Percentiles rank a stretch among this genome's conserved stretches.
Evolutionary conservation across 805 yeast genomes (phyloP).

Genomic region (Nakazawaea wyomingensis): DNA sequence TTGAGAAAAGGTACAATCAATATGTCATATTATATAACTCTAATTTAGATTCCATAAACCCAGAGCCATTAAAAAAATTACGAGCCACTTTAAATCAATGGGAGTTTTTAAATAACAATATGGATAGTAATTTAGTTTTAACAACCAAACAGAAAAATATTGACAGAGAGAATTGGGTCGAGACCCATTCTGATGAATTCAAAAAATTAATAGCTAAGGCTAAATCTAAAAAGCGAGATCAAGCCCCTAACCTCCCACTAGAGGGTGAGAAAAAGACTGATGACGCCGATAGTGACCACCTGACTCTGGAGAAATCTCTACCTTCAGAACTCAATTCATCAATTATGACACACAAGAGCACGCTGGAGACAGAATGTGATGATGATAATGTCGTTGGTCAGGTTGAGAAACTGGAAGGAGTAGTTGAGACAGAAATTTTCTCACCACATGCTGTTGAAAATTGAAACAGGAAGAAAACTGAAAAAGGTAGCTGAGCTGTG

Average conservation of each 20-base stretch:
- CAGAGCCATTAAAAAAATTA: constrained; percentile 51
- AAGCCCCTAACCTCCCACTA: no score
- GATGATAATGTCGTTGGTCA: no score
- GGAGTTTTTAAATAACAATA: constrained; percentile 41
- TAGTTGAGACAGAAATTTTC: no score
- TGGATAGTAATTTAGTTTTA: constrained; percentile 18
- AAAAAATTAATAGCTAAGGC: constrained; percentile 23
- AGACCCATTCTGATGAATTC: constrained; percentile 35
- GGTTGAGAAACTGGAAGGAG: no score
- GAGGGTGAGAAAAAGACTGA: background rate
- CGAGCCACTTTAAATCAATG: constrained; percentile 55
- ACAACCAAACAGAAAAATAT: constrained; percentile 33
- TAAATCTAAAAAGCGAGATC: background rate
- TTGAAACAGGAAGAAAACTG: no score
- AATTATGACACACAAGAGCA: no score
- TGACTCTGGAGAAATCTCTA: no score
- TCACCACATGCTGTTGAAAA: no score
- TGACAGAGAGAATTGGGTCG: constrained; percentile 42
- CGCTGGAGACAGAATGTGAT: no score
- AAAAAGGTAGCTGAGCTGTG: no score
- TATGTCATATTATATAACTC: constrained; percentile 77
- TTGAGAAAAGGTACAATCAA: constrained; percentile 72
- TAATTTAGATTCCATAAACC: constrained; percentile 67
- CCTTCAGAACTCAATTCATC: no score
- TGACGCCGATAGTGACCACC: background rate